phyloP scores from a whole-genome alignment of 345 rosid species.

The Ceriops decandra region DNA sequence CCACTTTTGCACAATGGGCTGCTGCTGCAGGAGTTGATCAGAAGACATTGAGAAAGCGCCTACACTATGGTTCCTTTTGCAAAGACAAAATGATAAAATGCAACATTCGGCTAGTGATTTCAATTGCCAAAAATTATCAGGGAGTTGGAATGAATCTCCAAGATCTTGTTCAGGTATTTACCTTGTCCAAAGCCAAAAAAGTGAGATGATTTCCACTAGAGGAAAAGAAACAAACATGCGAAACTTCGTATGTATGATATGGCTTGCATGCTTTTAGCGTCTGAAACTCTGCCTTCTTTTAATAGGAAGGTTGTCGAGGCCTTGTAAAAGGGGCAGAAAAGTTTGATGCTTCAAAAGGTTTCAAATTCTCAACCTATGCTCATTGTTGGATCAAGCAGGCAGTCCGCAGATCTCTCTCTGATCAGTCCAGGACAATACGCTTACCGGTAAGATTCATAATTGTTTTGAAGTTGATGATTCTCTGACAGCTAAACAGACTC shows the following conservation, averaged over 20 bases:
- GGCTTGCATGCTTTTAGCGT: neutral
- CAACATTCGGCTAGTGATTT: conserved; percentile 92
- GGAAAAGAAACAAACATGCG: neutral
- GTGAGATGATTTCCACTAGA: neutral
- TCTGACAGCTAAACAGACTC: neutral
- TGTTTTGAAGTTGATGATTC: conserved; percentile 6
- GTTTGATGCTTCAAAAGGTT: conserved; percentile 94
- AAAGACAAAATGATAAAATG: conserved; percentile 92
- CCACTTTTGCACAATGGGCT: conserved; percentile 86
- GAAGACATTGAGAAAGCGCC: conserved; percentile 62
- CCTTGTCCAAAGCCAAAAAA: conserved; percentile 2
- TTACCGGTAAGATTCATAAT: conserved; percentile 58
- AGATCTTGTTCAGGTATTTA: conserved; percentile 89
- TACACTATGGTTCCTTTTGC: conserved; percentile 63
- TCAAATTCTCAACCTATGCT: conserved; percentile 94
- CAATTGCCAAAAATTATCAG: conserved; percentile 89
- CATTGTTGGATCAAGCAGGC: conserved; percentile 99
- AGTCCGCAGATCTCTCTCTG: conserved; percentile 76
- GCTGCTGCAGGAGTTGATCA: conserved; percentile 83
- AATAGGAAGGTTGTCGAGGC: conserved; percentile 93
- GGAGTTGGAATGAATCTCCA: conserved; percentile 89
- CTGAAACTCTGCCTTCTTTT: conserved; percentile 20
- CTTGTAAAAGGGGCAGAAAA: conserved; percentile 86
- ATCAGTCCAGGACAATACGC: conserved; percentile 79
- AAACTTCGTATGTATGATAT: neutral